Percentiles rank a stretch among this genome's conserved stretches.
These are phyloP conservation scores for Pseudocercospora vitis DNA, from an alignment of 2,329 filamentous ascomycete genomes.

Conservation along the genomic window DNA sequence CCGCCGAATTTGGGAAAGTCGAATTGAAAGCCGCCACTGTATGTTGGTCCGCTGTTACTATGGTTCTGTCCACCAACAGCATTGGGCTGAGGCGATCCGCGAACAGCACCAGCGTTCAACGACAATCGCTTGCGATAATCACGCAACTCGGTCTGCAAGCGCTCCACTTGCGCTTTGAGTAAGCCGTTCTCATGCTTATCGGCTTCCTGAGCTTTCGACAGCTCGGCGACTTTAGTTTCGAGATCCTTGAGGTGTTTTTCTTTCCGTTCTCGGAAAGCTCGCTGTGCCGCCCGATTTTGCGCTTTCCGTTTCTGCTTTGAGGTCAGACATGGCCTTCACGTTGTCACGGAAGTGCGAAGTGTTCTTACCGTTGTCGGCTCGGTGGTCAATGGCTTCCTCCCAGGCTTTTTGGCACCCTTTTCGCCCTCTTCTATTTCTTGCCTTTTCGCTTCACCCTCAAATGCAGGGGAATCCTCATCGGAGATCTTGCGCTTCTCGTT, in stretches of 20 bases:
- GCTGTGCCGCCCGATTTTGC: slow-evolving; percentile 88
- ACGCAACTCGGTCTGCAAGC: slow-evolving; percentile 77
- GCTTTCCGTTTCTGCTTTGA: slow-evolving; percentile 83
- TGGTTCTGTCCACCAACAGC: slow-evolving; percentile 31
- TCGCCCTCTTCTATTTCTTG: slow-evolving; percentile 79
- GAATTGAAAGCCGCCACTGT: slow-evolving; percentile 76
- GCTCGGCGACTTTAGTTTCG: slow-evolving; percentile 66
- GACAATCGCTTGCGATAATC: slow-evolving; percentile 89
- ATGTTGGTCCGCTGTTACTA: slow-evolving; percentile 30
- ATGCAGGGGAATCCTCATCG: slow-evolving; percentile 63
- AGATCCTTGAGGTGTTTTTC: slow-evolving; percentile 86
- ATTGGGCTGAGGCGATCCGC: slow-evolving; percentile 49
- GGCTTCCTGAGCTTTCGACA: slow-evolving; percentile 78
- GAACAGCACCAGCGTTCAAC: slow-evolving; percentile 52
- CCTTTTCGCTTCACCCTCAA: slow-evolving; percentile 68
- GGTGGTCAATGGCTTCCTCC: slow-evolving; percentile 89
- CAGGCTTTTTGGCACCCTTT: slow-evolving; percentile 90
- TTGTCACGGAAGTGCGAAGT: slow-evolving; percentile 5
- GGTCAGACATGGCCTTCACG: not conserved
- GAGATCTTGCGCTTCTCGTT: slow-evolving; percentile 73
- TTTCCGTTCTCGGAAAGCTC: slow-evolving; percentile 91
- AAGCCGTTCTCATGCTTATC: slow-evolving; percentile 82
- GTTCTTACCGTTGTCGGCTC: slow-evolving; percentile 91
- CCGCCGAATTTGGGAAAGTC: slow-evolving; percentile 93
- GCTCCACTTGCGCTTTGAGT: slow-evolving; percentile 83